Evolutionary conservation across 331 rosid species (phyloP).

Genomic region (Spiraea crenata): DNA sequence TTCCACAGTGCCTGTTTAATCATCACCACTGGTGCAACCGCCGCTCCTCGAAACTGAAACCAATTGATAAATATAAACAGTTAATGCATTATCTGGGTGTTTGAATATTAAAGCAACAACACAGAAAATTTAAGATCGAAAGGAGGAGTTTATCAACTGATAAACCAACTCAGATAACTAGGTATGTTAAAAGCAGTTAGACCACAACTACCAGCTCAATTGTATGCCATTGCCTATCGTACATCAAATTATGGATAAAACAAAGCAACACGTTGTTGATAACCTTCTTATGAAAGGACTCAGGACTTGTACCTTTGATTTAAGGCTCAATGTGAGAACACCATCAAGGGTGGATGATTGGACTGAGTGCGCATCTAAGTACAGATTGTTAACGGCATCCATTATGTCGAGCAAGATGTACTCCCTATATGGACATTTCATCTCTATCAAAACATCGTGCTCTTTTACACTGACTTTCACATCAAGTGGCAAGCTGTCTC

Average conservation of each 20-base stretch:
- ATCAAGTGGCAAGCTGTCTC: conserved; percentile 40
- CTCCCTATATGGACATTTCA: conserved; percentile 79
- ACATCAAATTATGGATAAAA: not conserved
- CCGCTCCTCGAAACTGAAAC: conserved; percentile 74
- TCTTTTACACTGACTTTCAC: conserved; percentile 59
- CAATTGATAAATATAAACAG: conserved; percentile 14
- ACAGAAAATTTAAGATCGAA: not conserved
- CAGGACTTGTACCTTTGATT: conserved; percentile 62
- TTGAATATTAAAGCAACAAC: not conserved
- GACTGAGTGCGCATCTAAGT: conserved; percentile 64
- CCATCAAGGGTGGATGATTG: conserved; percentile 67
- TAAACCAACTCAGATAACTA: too few relatives aligned
- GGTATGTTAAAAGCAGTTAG: too few relatives aligned
- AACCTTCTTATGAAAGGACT: not conserved
- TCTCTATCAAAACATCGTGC: conserved; percentile 62
- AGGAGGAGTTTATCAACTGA: not conserved
- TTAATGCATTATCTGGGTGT: conserved; percentile 1
- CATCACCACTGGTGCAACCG: conserved; percentile 54
- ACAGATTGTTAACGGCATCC: conserved; percentile 64
- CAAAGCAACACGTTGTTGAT: not conserved
- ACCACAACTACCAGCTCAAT: not conserved
- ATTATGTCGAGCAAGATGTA: conserved; percentile 66
- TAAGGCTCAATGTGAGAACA: conserved; percentile 60
- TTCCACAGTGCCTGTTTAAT: conserved; percentile 67
- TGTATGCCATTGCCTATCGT: not conserved